phyloP scores from a whole-genome alignment of 2,329 filamentous ascomycete species.

The Aspergillus phoenicis region DNA sequence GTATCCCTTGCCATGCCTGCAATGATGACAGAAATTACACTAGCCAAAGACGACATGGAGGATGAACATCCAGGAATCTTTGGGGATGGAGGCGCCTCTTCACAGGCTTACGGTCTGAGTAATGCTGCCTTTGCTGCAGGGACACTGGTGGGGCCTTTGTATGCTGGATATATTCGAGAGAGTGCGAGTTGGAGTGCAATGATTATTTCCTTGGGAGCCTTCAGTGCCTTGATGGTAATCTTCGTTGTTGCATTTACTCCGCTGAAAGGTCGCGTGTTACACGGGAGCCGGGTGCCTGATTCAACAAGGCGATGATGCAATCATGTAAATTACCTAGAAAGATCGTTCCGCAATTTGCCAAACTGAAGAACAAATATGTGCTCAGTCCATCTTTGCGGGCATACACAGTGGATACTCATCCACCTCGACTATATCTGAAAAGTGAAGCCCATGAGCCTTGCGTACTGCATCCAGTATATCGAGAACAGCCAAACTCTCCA shows the following conservation, averaged over 20 bases:
- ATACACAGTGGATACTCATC: neutral
- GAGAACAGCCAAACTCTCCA: neutral
- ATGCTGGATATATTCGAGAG: constrained; percentile 49
- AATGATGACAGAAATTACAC: constrained; percentile 52
- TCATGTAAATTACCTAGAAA: neutral
- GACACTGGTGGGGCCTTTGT: constrained; percentile 52
- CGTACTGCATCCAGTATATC: neutral
- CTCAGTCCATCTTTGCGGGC: neutral
- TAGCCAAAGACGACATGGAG: constrained; percentile 43
- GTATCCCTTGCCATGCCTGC: constrained; percentile 62
- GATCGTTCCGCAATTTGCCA: neutral
- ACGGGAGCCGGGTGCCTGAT: too few relatives aligned
- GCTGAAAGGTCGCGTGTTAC: neutral
- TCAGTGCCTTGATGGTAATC: neutral
- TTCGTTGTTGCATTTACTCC: neutral
- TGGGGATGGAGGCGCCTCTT: constrained; percentile 53
- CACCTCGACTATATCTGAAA: neutral
- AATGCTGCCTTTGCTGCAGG: constrained; percentile 55
- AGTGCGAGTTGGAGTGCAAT: constrained; percentile 54
- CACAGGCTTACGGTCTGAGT: constrained; percentile 59
- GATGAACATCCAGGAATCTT: constrained; percentile 50
- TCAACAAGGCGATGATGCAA: neutral
- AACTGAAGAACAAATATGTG: accelerated
- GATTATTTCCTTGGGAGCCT: constrained; percentile 23
- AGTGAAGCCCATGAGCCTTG: neutral